Percentiles rank a stretch among this genome's conserved stretches.
Evolutionary conservation across 2,329 filamentous ascomycete genomes (phyloP).

Genomic region (Oidium heveae): DNA sequence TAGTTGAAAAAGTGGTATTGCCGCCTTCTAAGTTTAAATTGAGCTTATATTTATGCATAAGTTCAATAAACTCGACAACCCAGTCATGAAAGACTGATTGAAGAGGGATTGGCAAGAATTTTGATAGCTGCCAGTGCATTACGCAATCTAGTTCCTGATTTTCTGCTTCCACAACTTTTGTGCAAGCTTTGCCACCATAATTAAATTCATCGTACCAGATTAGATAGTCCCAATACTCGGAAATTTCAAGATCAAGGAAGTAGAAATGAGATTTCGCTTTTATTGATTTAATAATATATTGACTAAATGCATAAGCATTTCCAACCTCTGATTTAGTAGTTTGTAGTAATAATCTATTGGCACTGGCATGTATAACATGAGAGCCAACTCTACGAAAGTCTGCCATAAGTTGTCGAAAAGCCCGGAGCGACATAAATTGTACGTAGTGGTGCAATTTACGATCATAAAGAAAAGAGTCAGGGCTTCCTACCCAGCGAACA

Average conservation of each 20-base stretch:
- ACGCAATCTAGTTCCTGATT: constrained; percentile 67
- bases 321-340: constrained; percentile 93
- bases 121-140: constrained; percentile 96
- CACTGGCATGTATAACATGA: constrained; percentile 81
- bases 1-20: constrained; percentile 31
- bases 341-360: constrained; percentile 72
- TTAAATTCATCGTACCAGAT: constrained; percentile 99
- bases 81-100: constrained; percentile 75
- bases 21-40: constrained; percentile 22
- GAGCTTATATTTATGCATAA: constrained; percentile 75
- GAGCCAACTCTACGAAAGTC: constrained; percentile 91
- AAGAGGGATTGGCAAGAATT: constrained; percentile 57
- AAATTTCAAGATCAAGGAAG: constrained; percentile 90
- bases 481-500: constrained; percentile 88
- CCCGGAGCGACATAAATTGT: constrained; percentile 94
- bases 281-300: constrained; percentile 96
- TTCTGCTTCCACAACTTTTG: constrained; percentile 50
- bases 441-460: constrained; percentile 88
- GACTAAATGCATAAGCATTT: constrained; percentile 86
- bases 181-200: constrained; percentile 83
- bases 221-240: constrained; percentile 97
- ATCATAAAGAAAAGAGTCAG: constrained; percentile 86
- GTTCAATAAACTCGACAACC: constrained; percentile 80
- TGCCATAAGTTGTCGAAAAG: constrained; percentile 86
- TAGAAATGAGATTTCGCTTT: constrained; percentile 87